Evolutionary conservation across 352 stramenopile species (phyloP), one percentile per base, ranked within the genome.

Genomic region (Nothophytophthora sp.): DNA sequence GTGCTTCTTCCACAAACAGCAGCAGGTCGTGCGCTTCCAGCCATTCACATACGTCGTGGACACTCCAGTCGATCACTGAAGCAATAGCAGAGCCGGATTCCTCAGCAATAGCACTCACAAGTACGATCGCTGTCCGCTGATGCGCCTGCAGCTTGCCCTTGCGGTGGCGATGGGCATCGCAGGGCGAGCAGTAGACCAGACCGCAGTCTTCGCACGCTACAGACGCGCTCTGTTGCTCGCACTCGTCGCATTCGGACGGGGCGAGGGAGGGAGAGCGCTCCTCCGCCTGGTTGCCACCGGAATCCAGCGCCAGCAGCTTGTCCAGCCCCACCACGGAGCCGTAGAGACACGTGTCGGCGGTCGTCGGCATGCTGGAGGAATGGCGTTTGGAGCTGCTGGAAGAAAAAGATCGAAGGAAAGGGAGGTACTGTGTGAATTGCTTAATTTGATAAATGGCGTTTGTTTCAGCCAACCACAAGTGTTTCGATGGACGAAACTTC

Each of bases 121-220:
- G 28, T 22, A 12, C 22, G 27, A 58, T 45, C 35, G 78, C 27
- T 33, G 67, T 57, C 24, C 83, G 74, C 34, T 77, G 56, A 41
- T 94, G 83, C 27, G 86, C 70, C 38, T 74, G 57, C n/a, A 94
- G 74, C 52, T 90, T 94, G 16, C 83, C 83, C 55, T 94, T 94
- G 55, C 83, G 83, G 55, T 94, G 83, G 50, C 79, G 67, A 24
- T 79, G 67, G 22, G 64, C 68, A 60, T 94, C 81, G 46, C 83
- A 94, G 3, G 50, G 35, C 20, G 55, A 42, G 44, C 83, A 94
- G 63, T 92, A 94, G 51, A 76, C 61, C 30, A 94, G 63, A 3
- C 81, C 83, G 43, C 83, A 94, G 56, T 87, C 83, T 19, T 83
- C 66, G 45, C 83, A 94, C 11, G 70, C 64, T 50, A 90, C 53